Evolutionary conservation across 2,329 filamentous ascomycete genomes (phyloP), one percentile per base, ranked within the genome.

Genomic region (Torrubiellomyces zombiae): DNA sequence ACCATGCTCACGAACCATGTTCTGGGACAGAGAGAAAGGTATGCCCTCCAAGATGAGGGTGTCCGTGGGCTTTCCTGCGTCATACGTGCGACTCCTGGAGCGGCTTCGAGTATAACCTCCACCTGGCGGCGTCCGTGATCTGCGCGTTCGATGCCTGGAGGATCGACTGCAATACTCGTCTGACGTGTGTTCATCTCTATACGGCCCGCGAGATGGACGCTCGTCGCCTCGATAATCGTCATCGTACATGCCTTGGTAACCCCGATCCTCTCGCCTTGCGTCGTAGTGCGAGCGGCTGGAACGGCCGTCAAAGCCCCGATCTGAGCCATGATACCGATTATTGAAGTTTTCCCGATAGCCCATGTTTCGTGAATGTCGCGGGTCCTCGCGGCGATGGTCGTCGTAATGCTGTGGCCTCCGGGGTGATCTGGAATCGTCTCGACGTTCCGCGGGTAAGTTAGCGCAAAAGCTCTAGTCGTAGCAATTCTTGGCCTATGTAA

Each of bases 31-130:
- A n/a, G n/a, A n/a, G n/a, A n/a, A 41, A 16, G 62, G 59, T 28
- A 69, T 37, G 27, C 63, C 62, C 38, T 70, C 64, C 21, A 70
- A 47, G 26, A 69, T 64, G 25, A 69, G 50, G 17, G 59, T 65
- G 32, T 62, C 53, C 33, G 51, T 61, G 16, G 60, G 59, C 29
- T 37, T 40, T 24, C 54, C 53, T 15, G 52, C 49, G 23, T 53
- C 50, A 24, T 43, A 45, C 17, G 34, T 43, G 17, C 43, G 51
- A 28, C 47, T 53, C 14, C 36, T 40, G 15, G 50, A 53, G 7
- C 42, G 40, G 28, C 46, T 49, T 20, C 45, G 44, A 19, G 38
- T 33, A 18, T 38, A 33, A 14, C 39, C 36, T n/a, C n/a, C n/a
- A 23, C 32, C 32, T 15, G 40, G 37, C 3, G 38, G 42, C 6